Base-by-base conservation (phyloP, 192 early-diverging fungal species). In the Coemansia umbellata region DNA sequence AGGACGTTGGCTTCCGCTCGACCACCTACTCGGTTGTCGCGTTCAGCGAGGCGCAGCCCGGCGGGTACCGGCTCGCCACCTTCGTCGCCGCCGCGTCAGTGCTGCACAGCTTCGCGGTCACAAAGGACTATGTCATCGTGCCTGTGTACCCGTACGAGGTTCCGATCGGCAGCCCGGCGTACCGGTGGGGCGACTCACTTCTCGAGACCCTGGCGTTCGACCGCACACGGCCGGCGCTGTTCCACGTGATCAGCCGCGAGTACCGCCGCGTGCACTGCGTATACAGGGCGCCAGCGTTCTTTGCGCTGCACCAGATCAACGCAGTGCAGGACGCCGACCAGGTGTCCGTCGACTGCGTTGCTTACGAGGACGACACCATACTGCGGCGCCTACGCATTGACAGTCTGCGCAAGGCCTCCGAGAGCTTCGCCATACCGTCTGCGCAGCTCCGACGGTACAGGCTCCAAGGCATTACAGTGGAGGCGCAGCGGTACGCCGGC, bases 41-140 rank as follows among this genome's bases (percentile, higher is more conserved):
- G 1, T 65, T 84, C 18, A 80, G 80, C 31, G 78, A 81, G 37
- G 66, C 75, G 14, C 69, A 85, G 24, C 83, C 88, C 9, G 74
- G 80, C 18, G 88, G 88, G 8, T 67, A 75, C 17, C 47, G 85
- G 10, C 79, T 91, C 41, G 84, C 82, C 7, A 75, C 67, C 14
- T 80, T 91, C 7, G 60, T 57, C 6, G 83, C 86, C 19, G 83
- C 82, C 40, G 76, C 85, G 13, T 84, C 83, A 4, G 81, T 87
- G 52, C 76, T 90, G 26, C 88, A 91, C 61, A 87, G 85, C 31
- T 91, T 93, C 71, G 77, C 84, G 0, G 63, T 88, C 19, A 93
- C 91, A 0, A 80, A 73, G 7, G 74, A 82, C 27, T 90, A 89
- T 54, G 78, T 93, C 7, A 67, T 93, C 22, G 67, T 91, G 32